phyloP scores from a whole-genome alignment of 2,329 filamentous ascomycete genomes.

The Alternaria incomplexa region DNA sequence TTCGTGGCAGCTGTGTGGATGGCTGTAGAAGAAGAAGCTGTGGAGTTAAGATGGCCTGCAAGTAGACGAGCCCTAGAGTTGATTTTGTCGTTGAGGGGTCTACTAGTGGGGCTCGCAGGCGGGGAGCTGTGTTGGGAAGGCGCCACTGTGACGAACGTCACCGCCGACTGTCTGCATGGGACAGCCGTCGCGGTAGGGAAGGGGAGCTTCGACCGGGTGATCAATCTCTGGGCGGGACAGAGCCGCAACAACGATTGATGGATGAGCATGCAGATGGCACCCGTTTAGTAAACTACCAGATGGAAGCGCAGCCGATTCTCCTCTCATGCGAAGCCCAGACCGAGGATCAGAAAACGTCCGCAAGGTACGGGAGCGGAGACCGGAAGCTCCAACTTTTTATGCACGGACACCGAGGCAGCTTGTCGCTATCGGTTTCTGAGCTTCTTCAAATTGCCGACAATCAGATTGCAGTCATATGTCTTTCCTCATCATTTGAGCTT shows the following conservation, averaged over 20 bases:
- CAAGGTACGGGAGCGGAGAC: slow-evolving; percentile 4
- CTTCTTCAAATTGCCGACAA: not conserved
- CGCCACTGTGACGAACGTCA: slow-evolving; percentile 50
- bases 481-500: not conserved
- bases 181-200: slow-evolving; percentile 33
- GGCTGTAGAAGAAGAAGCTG: slow-evolving; percentile 25
- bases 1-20: slow-evolving; percentile 14
- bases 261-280: slow-evolving; percentile 32
- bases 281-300: slow-evolving; percentile 24
- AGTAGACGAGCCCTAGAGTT: slow-evolving; percentile 48
- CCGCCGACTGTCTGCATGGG: slow-evolving; percentile 43
- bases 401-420: slow-evolving; percentile 17
- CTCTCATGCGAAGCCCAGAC: slow-evolving; percentile 23
- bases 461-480: not conserved
- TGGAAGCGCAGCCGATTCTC: slow-evolving; percentile 17
- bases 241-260: slow-evolving; percentile 30
- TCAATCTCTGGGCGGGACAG: slow-evolving; percentile 26
- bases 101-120: slow-evolving; percentile 46
- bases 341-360: slow-evolving; percentile 31
- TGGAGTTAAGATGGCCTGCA: slow-evolving; percentile 48
- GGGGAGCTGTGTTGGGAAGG: slow-evolving; percentile 42
- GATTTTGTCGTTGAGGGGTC: slow-evolving; percentile 48
- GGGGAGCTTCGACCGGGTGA: slow-evolving; percentile 21
- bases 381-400: slow-evolving; percentile 6
- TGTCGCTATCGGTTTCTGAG: not conserved